Base-by-base conservation (phyloP, 306 rosid species). In the Acmispon strigosus region DNA sequence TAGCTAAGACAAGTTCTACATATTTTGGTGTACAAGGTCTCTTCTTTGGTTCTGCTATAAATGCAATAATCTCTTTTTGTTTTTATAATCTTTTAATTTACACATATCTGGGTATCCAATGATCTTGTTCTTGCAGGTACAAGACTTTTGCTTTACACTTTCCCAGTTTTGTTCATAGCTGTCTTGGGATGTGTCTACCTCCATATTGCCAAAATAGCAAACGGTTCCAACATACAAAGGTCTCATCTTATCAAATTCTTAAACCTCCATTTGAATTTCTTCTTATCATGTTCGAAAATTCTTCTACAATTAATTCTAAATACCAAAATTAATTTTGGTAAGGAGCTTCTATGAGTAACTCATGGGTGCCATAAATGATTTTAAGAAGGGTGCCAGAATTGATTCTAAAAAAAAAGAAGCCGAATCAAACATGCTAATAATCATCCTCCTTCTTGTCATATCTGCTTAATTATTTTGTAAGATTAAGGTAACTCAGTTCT, bases 11-110 rank as follows among this genome's bases (percentile, higher is more conserved):
- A 13, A 66, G 6, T 45, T 69, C 87, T 10, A 32, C 77, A 6
- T 83, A 84, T 74, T 83, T 88, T 43, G 95, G 86, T 7, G 1
- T 45, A n/a, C 86, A 86, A 86, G 97, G 94, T 90, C 43, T 44
- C 67, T 12, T 39, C 50, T 24, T 50, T 4, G 5, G 24, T 63
- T 74, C 49, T 24, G 7, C 55, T 22, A 22, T 14, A 15, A 42
- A 11, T 27, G 5, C 24, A 43, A 66, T 52, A 65, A 45, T 53
- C 36, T 42, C 39, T 51, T 6, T 16, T 3, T 66, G 16, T 45
- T 10, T 34, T n/a, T 32, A 9, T 0, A 12, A 5, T 13, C 13
- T 1, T 13, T 32, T 57, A 10, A 3, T 20, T 53, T 45, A 27
- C 32, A 27, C 32, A 59, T 45, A 1, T 34, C 18, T 5, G 43